Base-by-base conservation (phyloP, 768 basidiomycete species). In the Mycena epipterygia region DNA sequence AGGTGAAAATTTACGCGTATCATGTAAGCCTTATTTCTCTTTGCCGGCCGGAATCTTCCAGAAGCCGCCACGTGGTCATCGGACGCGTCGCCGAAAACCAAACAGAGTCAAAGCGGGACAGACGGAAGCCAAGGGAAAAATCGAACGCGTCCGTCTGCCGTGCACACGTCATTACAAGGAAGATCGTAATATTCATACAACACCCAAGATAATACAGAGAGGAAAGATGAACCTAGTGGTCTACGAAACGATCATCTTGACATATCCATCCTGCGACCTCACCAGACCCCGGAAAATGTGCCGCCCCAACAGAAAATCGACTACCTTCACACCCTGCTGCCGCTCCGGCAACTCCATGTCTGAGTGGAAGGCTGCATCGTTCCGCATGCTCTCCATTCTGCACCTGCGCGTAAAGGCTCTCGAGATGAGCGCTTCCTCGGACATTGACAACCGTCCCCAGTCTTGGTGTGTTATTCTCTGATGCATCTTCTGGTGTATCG, bases 281-380 rank as follows among this genome's bases (percentile, higher is more conserved):
- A 84, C 79, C 53, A 90, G 66, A 21, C 89, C 89, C 68, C 82
- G 84, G 77, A 90, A 86, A 73, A 77, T 81, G 3, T 82, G 81
- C 60, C 81, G 84, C 11, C 84, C 86, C 52, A 80, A 64, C 70
- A 91, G 79, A 77, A 87, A 91, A 81, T 92, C 91, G 4, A 92
- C 83, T 67, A 88, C 82, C 79, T 88, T 90, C 21, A 91, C 84
- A 0, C 89, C 89, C 78, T 87, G 85, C 17, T 78, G 81, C 68
- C 82, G 76, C 76, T 88, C 83, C 39, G 79, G 77, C 41, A 80
- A 73, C 35, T 82, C 82, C 23, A 35, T 5, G 51, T 70, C 58
- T 14, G 46, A 57, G 14, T n/a, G 48, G 35, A 27, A 51, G 3
- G 61, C 67, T 46, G 27, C 27, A 44, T 60, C 66, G 17, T 37